Percentiles rank a stretch among this genome's conserved stretches.
Conservation (phyloP, 495 filamentous ascomycete species). For the Xylaria longipes region DNA sequence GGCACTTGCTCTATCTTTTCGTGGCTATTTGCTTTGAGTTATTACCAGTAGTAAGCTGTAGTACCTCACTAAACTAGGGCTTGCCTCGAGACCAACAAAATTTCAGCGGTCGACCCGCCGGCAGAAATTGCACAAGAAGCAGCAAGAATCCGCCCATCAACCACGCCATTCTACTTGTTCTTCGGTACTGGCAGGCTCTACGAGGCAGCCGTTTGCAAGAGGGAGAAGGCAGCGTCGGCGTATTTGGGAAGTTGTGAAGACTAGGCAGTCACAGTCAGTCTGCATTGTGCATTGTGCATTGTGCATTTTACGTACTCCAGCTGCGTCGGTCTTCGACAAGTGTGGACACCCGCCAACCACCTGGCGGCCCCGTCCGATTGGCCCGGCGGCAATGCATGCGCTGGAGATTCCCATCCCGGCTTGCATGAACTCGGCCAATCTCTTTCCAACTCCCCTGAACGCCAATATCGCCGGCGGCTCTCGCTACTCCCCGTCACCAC, state of each 20-base stretch:
- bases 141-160: neutral
- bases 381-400: constrained; percentile 18
- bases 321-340: neutral
- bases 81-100: constrained; percentile 2
- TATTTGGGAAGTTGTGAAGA: neutral
- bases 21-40: neutral
- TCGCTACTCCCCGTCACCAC: constrained; percentile 15
- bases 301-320: neutral
- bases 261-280: too few species aligned
- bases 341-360: constrained; percentile 8
- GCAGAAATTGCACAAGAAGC: neutral
- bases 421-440: constrained; percentile 28
- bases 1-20: neutral
- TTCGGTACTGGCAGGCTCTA: neutral
- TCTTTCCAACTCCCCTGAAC: constrained; percentile 24
- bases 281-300: too few species aligned
- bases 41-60: constrained; percentile 8
- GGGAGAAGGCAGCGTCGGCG: neutral
- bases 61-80: neutral
- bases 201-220: neutral
- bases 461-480: constrained; percentile 6
- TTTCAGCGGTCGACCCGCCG: neutral
- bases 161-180: neutral
- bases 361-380: constrained; percentile 11
- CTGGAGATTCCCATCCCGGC: constrained; percentile 19